Evolutionary conservation across 2,329 filamentous ascomycete genomes (phyloP), one percentile per base, ranked within the genome.

Genomic region (Trichoderma oligosporum): DNA sequence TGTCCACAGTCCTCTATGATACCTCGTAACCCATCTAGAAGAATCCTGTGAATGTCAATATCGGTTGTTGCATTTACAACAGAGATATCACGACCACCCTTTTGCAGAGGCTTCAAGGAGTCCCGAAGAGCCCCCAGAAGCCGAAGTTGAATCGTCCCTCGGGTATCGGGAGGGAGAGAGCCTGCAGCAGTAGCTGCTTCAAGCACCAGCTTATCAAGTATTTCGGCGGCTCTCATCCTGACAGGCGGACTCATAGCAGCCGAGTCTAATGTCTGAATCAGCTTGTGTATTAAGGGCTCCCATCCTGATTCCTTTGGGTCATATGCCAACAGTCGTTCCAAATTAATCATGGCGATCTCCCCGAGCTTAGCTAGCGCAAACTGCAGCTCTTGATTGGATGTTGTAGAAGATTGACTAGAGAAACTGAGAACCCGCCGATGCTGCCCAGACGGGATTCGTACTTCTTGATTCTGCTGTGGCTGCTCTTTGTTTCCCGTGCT

Each of bases 1-100:
- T 99, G 92, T 7, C 93, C 94, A 64, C 88, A 93, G 61, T 91
- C 87, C 67, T 97, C 93, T 2, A 99, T 79, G 18, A 97, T 83
- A 56, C 80, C 86, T 69, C 91, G 91, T 6, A 96, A 76, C 0
- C 88, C 87, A 62, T 96, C 90, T 1, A 96, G 79, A 22, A 89
- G 79, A 53, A 88, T 84, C 61, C 86, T 86, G 68, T 96, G 91
- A 14, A 96, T 88, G 56, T 94, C 88, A 16, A 90, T 75, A 62
- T 94, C 87, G 0, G 84, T 84, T 0, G 83, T 74, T 54, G 84
- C 82, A 9, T 78, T 80, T 2, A 82, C 76, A 0, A 87, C 80
- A 2, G 82, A 82, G 1, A 74, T 73, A 8, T 79, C 74, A 2
- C 80, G 76, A 27, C 81, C 76, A 8, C 76, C 73, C 22, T 74